Evolutionary conservation across 2,329 filamentous ascomycete genomes (phyloP), one percentile per base, ranked within the genome.

Genomic region (Calonectria hawksworthii): DNA sequence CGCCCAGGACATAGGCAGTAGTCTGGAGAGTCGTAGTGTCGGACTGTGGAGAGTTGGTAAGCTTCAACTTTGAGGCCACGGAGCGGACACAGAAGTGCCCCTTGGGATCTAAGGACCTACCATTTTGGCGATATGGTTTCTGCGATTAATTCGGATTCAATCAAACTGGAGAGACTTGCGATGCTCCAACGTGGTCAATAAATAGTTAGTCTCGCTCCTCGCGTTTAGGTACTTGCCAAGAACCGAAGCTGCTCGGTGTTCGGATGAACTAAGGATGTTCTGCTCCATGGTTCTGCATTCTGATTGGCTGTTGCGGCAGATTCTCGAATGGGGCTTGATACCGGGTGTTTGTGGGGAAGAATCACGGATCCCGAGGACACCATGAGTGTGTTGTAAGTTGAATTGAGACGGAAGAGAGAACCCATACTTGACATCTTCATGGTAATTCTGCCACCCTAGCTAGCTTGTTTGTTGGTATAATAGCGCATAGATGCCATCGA

Each of bases 1-100:
- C 89, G 75, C 94, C 95, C 82, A 99, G 92, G 82, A 94, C 84
- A 85, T 93, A 95, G 77, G 96, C 95, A 82, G 95, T 92, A 82
- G 87, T 90, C 72, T 85, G 82, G 59, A 85, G 82, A 61, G 77
- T 75, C 63, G 70, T 64, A 21, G 50, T 78, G 76, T 59, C 73
- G 76, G 75, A 70, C 77, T 78, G 50, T 68, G 23, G n/a, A 54
- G 41, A 23, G 23, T 54, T 23, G 34, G 18, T 70, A 4, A 51
- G 71, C 56, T 44, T 67, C 28, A 59, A 69, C 30, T 69, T 63
- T 56, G 11, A 11, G 32, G 16, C 32, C 41, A 9, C 11, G 11
- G n/a, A 54, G 28, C 9, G 38, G 34, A 26, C 14, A 44, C 21
- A 32, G 28, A 14, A 51, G 21, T 18, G 34, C 21, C 30, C 36